A percentile compares a stretch with the other conserved stretches of the same genome.
Conservation (phyloP, 208 protist genomes). For the Angomonas ambiguus region DNA sequence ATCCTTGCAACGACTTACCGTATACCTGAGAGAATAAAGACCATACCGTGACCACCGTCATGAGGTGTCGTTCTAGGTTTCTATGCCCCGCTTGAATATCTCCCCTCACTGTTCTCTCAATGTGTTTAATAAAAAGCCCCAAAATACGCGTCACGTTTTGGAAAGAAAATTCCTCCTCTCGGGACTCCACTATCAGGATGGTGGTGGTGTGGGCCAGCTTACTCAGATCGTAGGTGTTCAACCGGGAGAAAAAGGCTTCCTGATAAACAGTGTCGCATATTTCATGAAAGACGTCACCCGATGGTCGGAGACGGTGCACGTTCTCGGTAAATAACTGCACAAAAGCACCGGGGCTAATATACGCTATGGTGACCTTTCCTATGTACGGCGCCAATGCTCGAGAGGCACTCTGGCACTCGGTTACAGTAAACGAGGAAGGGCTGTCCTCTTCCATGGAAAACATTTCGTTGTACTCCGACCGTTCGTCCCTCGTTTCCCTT, state of each 20-base stretch:
- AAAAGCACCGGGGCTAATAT: slow-evolving; percentile 7
- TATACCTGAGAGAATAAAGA: neutral
- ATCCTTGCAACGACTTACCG: neutral
- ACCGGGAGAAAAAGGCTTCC: neutral
- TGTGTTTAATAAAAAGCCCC: neutral
- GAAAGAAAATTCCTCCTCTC: neutral
- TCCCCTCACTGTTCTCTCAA: neutral
- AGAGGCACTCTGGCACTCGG: too few species aligned
- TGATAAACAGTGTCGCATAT: neutral
- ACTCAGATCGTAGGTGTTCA: slow-evolving; percentile 15
- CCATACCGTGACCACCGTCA: neutral
- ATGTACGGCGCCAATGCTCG: neutral
- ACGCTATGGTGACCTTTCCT: neutral
- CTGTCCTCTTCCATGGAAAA: neutral
- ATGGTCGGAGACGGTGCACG: neutral
- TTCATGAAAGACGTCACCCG: neutral
- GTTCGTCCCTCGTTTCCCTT: too few species aligned
- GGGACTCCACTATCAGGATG: neutral
- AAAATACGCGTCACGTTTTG: neutral
- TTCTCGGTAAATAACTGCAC: neutral
- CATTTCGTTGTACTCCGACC: too few species aligned
- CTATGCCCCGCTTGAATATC: neutral
- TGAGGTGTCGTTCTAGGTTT: neutral
- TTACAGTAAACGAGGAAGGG: too few species aligned
- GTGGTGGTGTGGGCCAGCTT: slow-evolving; percentile 2